Evolutionary conservation across 225 moss, liverwort and hornwort genomes (phyloP).

Genomic region (Straminergon stramineum): DNA sequence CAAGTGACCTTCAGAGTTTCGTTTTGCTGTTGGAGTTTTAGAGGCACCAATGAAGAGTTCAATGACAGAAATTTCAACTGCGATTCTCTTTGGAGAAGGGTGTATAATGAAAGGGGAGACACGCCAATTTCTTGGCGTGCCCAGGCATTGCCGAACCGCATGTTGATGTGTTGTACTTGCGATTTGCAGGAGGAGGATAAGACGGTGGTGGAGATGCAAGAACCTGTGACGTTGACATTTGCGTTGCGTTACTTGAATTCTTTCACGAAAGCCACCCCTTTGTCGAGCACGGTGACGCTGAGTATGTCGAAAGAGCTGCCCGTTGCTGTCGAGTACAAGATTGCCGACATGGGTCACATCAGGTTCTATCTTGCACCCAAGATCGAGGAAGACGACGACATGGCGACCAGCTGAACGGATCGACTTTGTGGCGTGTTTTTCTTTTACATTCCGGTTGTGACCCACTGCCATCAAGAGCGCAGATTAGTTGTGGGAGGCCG

Average conservation of each 20-base stretch:
- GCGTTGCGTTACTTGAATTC: conserved; percentile 91
- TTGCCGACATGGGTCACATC: conserved; percentile 89
- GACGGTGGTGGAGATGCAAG: conserved; percentile 91
- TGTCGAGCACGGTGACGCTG: conserved; percentile 79
- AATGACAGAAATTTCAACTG: neutral
- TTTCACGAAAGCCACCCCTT: conserved; percentile 76
- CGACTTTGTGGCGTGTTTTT: no score
- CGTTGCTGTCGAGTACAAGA: conserved; percentile 94
- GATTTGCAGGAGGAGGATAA: conserved; percentile 59
- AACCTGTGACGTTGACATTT: conserved; percentile 78
- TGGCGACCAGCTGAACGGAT: neutral
- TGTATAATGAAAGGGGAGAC: neutral
- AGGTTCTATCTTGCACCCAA: conserved; percentile 87
- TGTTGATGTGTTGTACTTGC: neutral
- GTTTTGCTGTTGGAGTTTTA: no score
- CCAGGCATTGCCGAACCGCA: neutral
- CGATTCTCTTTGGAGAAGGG: neutral
- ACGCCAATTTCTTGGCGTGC: no score
- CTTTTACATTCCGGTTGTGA: neutral
- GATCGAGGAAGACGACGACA: conserved; percentile 94
- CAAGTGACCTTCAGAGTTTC: no score
- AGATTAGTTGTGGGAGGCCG: neutral
- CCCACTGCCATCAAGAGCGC: neutral
- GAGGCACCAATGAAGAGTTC: no score
- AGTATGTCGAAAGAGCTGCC: conserved; percentile 99